Conservation (phyloP, 2,329 filamentous ascomycete genomes). For the Xylariaceae sp. region DNA sequence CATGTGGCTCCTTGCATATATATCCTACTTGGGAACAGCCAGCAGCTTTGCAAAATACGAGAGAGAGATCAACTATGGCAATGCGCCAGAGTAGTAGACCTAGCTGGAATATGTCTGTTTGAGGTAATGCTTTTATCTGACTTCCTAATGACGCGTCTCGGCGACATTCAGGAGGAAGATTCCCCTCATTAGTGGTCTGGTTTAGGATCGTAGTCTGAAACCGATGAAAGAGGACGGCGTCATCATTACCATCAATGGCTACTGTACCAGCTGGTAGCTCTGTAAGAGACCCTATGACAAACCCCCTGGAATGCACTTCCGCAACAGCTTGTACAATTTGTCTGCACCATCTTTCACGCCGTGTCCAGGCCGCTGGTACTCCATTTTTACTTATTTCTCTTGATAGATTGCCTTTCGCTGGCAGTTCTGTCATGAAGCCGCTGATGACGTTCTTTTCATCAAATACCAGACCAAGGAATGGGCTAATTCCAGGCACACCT, state of each 20-base stretch:
- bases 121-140: neutral
- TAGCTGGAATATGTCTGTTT: neutral
- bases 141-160: neutral
- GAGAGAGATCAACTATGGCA: neutral
- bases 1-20: neutral
- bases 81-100: neutral
- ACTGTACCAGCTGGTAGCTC: neutral
- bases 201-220: neutral
- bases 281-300: neutral
- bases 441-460: neutral
- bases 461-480: neutral
- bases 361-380: neutral
- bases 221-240: neutral
- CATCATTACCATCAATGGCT: neutral
- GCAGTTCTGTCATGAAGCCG: neutral
- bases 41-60: neutral
- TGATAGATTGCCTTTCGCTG: neutral
- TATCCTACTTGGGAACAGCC: neutral
- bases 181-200: neutral
- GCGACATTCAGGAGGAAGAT: neutral
- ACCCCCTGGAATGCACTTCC: neutral
- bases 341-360: neutral
- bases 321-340: neutral
- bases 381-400: neutral
- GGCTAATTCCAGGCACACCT: neutral